These are phyloP conservation scores for Penicillium chermesinum DNA, from an alignment of 495 filamentous ascomycete genomes.

Conservation along the genomic window DNA sequence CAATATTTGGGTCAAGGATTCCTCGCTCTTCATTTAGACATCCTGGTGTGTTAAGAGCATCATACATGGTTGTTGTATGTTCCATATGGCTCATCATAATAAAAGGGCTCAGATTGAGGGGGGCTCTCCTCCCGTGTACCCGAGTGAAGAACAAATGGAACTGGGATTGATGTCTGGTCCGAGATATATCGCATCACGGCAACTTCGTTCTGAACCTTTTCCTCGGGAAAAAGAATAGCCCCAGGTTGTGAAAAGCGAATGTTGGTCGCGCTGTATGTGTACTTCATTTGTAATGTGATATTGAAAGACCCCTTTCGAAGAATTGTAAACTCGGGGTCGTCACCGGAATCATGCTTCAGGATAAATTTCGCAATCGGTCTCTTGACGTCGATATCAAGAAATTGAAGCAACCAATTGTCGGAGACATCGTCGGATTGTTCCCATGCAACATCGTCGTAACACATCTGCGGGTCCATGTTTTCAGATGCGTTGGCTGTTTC, in stretches of 20 bases:
- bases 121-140: constrained; percentile 20
- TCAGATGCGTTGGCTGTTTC: too few relatives aligned
- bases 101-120: constrained; percentile 31
- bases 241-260: constrained; percentile 13
- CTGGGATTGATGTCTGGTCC: constrained; percentile 33
- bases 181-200: constrained; percentile 39
- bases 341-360: not conserved
- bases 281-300: constrained; percentile 9
- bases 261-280: constrained; percentile 1
- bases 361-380: constrained; percentile 5
- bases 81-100: constrained; percentile 40
- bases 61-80: constrained; percentile 25
- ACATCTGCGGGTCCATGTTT: constrained; percentile 2
- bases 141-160: constrained; percentile 31
- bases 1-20: constrained; percentile 27
- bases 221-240: constrained; percentile 23
- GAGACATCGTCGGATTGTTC: constrained; percentile 7
- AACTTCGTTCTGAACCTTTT: constrained; percentile 37
- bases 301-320: constrained; percentile 12
- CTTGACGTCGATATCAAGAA: constrained; percentile 1
- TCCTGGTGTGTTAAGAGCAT: constrained; percentile 26
- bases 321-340: constrained; percentile 5
- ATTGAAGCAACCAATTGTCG: constrained; percentile 11
- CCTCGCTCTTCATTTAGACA: constrained; percentile 9
- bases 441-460: constrained; percentile 13